A percentile compares a stretch with the other conserved stretches of the same genome.
phyloP scores from a whole-genome alignment of 2,329 filamentous ascomycete species.

The Chalaropsis ovoidea region DNA sequence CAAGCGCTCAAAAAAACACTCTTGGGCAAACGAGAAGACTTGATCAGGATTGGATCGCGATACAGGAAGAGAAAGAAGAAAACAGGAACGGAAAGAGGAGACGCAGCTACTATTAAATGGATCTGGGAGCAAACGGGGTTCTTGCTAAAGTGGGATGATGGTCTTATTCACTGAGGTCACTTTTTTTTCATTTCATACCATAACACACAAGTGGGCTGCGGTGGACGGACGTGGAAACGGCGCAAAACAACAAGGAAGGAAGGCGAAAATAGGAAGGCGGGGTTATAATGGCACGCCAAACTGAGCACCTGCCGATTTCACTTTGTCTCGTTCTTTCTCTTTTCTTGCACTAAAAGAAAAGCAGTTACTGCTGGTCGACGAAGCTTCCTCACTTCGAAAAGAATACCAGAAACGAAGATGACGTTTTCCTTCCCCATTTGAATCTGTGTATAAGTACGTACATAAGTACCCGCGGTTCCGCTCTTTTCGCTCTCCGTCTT shows the following conservation, averaged over 20 bases:
- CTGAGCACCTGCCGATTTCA: background rate
- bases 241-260: slow-evolving; percentile 5
- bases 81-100: slow-evolving; percentile 16
- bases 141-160: slow-evolving; percentile 12
- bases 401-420: background rate
- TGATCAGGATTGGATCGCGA: slow-evolving; percentile 21
- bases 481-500: background rate
- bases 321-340: background rate
- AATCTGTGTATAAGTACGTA: background rate
- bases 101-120: slow-evolving; percentile 20
- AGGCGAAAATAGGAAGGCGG: slow-evolving; percentile 13
- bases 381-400: background rate
- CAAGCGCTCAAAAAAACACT: slow-evolving; percentile 24
- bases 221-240: slow-evolving; percentile 15
- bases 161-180: slow-evolving; percentile 17
- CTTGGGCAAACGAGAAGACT: slow-evolving; percentile 16
- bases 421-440: background rate
- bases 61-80: slow-evolving; percentile 20
- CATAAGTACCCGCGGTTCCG: background rate
- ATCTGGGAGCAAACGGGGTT: slow-evolving; percentile 21
- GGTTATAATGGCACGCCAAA: slow-evolving; percentile 4
- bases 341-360: no score
- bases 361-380: background rate
- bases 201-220: background rate
- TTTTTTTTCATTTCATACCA: slow-evolving; percentile 3